Base-by-base conservation (phyloP, 208 protist species). In the Trypanosoma lewisi region DNA sequence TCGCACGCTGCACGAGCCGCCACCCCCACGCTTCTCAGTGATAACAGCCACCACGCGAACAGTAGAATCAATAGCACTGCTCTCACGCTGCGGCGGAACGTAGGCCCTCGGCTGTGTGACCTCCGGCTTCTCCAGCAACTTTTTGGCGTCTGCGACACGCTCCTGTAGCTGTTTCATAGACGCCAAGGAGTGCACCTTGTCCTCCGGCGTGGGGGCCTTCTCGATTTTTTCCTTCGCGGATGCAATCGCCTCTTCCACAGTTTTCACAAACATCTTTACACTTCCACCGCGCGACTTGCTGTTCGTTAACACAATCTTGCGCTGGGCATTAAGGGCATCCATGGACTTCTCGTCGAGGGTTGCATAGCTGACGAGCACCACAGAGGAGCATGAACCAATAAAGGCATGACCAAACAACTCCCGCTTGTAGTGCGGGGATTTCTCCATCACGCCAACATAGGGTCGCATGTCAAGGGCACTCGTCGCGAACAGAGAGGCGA, bases 201-300 rank as follows among this genome's bases (percentile, higher is more conserved):
- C 77, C 14, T 64, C 31, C 12, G 56, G 7, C 57, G 75, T 69
- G 42, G 44, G 49, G n/a, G 45, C 28, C 19, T 75, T 71, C 33
- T 71, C 52, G 14, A 70, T 6, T 45, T 57, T 63, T 61, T 71
- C 66, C 44, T 70, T 52, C 44, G 77, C 63, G 23, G 49, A 56
- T 36, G 70, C 54, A 34, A 76, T 50, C 25, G 62, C 70, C 30
- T 44, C 48, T 14, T 59, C 63, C 27, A 63, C 60, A 47, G 72
- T 73, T 45, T 61, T 37, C 31, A 86, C 61, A 55, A 84, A 86
- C 45, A 80, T 56, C 57, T 72, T 80, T 37, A 89, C 83, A 65
- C 79, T 89, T 28, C 83, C 83, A 54, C 53, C 60, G 45, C 68
- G 79, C 23, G 68, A 36, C 37, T 63, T 63, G 4, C 63, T 60